Base-by-base conservation (phyloP, 1,284 basidiomycete species). In the Puccinia triticina region DNA sequence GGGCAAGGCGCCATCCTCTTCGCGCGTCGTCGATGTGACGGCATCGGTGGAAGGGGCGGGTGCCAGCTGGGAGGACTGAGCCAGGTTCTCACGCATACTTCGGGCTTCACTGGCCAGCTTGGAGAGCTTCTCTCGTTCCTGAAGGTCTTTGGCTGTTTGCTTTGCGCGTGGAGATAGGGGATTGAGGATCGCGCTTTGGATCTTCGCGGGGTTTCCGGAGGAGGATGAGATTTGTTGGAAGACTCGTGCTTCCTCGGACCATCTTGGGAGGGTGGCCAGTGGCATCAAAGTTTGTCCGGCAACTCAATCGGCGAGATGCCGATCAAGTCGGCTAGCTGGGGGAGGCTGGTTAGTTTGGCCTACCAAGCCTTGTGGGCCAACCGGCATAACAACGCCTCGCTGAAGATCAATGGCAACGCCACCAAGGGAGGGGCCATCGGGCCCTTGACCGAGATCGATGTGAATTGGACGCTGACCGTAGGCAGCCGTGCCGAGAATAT, bases 401-500 rank as follows among this genome's bases (percentile, higher is more conserved):
- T 73, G 57, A 66, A 73, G 72, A 53, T 82, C 80, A 53, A 82
- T 82, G 14, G 76, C 80, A 29, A 82, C 80, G 11, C 80, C 80
- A 37, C 79, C 79, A 1, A 82, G 37, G 10, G 79, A 16, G 81
- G 84, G n/a, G 82, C 84, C 14, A 82, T 82, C 14, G 72, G 78
- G 74, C 64, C 77, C 66, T 77, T 82, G 55, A 32, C 50, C 29
- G 40, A 82, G 12, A 80, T 74, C 46, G 83, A 83, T 83, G 59
- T 71, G 3, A 84, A 77, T 48, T 79, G 78, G 53, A 61, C 75
- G 81, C 50, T 69, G 78, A n/a, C 61, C 79, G 75, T 59, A 69
- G 5, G 71, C 74, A 53, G 66, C 74, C 37, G 71, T 91, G 76
- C 85, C 85, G 67, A 87, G 85, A 66, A 95, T 89, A 83, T 93